Percentiles rank a stretch among this genome's conserved stretches.
Conservation (phyloP, 495 filamentous ascomycete species). For the Cetradonia linearis region DNA sequence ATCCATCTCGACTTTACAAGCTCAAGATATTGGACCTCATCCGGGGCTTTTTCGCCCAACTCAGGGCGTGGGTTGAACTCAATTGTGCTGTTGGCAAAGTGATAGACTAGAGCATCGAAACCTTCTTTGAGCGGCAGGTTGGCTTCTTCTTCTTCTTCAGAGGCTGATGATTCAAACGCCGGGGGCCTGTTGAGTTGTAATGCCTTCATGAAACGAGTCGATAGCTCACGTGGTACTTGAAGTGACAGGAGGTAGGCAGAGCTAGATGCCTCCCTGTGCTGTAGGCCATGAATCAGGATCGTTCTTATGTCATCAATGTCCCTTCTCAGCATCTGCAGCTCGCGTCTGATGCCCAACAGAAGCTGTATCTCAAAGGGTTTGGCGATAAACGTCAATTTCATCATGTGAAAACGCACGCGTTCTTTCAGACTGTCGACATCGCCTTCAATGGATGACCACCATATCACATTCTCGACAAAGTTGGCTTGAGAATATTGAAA, state of each 20-base stretch:
- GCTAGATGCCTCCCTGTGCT: not conserved
- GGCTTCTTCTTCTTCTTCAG: not conserved
- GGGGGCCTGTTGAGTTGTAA: slow-evolving; percentile 5
- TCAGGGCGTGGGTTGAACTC: slow-evolving; percentile 20
- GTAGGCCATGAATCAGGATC: slow-evolving; percentile 9
- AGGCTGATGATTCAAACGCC: no score
- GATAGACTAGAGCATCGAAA: slow-evolving; percentile 23
- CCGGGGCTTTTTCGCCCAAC: slow-evolving; percentile 13
- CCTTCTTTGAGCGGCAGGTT: slow-evolving; percentile 17
- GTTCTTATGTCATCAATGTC: slow-evolving; percentile 19
- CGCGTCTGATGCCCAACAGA: slow-evolving; percentile 18
- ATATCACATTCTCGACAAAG: slow-evolving; percentile 22
- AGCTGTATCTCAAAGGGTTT: slow-evolving; percentile 23
- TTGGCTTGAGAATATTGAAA: slow-evolving; percentile 10
- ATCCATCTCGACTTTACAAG: slow-evolving; percentile 24
- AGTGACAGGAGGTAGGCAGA: not conserved
- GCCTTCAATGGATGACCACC: slow-evolving; percentile 17
- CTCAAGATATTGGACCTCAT: slow-evolving; percentile 22
- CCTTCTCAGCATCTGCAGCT: slow-evolving; percentile 18
- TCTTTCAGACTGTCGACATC: slow-evolving; percentile 21
- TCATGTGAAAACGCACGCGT: slow-evolving; percentile 20
- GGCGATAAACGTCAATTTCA: slow-evolving; percentile 17
- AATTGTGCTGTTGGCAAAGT: slow-evolving; percentile 23
- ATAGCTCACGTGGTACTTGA: slow-evolving; percentile 15
- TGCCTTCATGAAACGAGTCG: slow-evolving; percentile 4